phyloP scores from a whole-genome alignment of 768 basidiomycete species.

The Suillus weaverae region DNA sequence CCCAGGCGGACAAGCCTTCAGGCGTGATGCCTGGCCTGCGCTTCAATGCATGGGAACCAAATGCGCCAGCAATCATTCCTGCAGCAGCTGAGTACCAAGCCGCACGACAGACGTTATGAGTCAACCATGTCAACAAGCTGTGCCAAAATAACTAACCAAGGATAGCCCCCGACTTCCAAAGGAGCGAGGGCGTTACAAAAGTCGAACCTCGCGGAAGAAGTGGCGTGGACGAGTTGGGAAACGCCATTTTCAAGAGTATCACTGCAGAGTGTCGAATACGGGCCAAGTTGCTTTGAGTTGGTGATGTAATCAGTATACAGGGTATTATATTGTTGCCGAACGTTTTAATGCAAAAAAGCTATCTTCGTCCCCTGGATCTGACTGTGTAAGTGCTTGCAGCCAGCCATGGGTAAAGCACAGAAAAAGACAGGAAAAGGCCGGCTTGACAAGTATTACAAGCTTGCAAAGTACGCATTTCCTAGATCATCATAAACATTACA shows the following conservation, averaged over 20 bases:
- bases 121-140: background rate
- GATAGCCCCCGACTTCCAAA: constrained; percentile 46
- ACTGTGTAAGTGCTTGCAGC: background rate
- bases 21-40: constrained; percentile 45
- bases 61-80: constrained; percentile 64
- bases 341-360: background rate
- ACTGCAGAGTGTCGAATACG: background rate
- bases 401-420: constrained; percentile 70
- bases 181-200: constrained; percentile 21
- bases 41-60: constrained; percentile 66
- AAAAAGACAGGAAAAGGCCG: constrained; percentile 97
- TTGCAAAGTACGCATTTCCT: constrained; percentile 65
- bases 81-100: constrained; percentile 32
- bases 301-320: background rate
- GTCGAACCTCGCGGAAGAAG: constrained; percentile 21
- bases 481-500: constrained; percentile 7
- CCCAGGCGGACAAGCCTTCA: constrained; percentile 59
- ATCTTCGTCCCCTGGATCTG: background rate
- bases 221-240: constrained; percentile 31
- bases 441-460: constrained; percentile 95
- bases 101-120: background rate
- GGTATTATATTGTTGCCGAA: background rate
- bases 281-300: background rate
- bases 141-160: constrained; percentile 33
- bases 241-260: constrained; percentile 9